Evolutionary conservation across 164 flowering plant genomes (phyloP).

Genomic region (Vitis riparia): DNA sequence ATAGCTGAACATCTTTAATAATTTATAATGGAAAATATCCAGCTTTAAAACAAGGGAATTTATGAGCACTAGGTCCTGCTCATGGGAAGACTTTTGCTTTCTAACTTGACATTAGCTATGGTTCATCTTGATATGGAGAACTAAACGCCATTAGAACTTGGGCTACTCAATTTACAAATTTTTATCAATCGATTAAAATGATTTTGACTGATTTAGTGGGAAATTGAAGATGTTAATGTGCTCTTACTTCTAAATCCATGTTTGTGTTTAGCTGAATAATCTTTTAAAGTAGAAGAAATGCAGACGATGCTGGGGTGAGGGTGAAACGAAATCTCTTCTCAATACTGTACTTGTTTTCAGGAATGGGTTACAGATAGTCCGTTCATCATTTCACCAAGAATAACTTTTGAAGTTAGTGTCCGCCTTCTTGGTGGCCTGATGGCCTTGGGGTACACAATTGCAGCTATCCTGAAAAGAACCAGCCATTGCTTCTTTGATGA

Average conservation of each 20-base stretch:
- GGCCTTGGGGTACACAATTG: conserved; percentile 98
- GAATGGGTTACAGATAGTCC: conserved; percentile 97
- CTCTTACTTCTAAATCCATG: no score
- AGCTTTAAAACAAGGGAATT: background rate
- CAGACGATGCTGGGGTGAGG: background rate
- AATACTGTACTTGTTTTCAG: conserved; percentile 37
- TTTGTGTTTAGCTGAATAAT: no score
- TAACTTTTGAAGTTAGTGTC: conserved; percentile 96
- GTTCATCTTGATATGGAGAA: background rate
- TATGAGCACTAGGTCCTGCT: background rate
- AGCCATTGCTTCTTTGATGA: conserved; percentile 84
- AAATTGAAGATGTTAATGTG: no score
- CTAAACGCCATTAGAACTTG: no score
- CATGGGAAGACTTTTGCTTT: background rate
- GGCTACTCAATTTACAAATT: no score
- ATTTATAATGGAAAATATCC: background rate
- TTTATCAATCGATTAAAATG: no score
- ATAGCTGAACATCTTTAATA: background rate
- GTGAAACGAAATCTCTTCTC: background rate
- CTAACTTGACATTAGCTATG: background rate
- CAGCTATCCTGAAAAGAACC: conserved; percentile 86
- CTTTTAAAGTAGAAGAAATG: background rate
- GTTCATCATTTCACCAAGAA: conserved; percentile 93
- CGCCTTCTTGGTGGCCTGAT: conserved; percentile 97
- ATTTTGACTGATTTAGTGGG: no score